Evolutionary conservation across 2,329 filamentous ascomycete genomes (phyloP).

Genomic region (Epichloe festucae): DNA sequence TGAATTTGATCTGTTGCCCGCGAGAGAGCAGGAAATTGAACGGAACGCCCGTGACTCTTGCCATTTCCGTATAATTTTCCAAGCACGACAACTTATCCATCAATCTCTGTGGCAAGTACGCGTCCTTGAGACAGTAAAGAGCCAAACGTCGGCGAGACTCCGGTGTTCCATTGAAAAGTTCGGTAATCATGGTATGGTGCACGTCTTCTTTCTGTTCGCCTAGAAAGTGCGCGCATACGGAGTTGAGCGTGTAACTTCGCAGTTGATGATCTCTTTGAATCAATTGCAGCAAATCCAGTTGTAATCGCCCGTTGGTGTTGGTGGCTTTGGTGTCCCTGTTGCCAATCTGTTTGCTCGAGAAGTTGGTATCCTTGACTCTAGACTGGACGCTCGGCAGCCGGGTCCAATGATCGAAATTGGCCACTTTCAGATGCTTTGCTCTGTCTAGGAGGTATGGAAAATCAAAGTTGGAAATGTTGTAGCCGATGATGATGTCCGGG

Average conservation of each 20-base stretch:
- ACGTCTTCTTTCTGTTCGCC: constrained; percentile 98
- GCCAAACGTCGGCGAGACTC: constrained; percentile 85
- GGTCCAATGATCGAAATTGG: constrained; percentile 76
- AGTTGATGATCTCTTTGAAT: constrained; percentile 91
- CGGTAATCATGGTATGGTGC: constrained; percentile 98
- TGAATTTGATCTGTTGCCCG: constrained; percentile 94
- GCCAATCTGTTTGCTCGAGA: constrained; percentile 97
- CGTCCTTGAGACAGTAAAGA: constrained; percentile 95
- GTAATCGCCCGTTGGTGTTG: constrained; percentile 86
- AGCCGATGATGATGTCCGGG: constrained; percentile 94
- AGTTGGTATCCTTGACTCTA: constrained; percentile 63
- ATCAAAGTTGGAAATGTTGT: constrained; percentile 98
- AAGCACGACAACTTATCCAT: constrained; percentile 98
- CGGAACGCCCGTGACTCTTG: constrained; percentile 93
- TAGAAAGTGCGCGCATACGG: constrained; percentile 86
- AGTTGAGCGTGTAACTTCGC: constrained; percentile 93
- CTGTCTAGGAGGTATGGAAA: constrained; percentile 90
- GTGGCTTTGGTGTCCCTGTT: constrained; percentile 89
- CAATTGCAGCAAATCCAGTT: constrained; percentile 87
- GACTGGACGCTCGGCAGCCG: constrained; percentile 61
- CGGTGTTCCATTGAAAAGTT: constrained; percentile 89
- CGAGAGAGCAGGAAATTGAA: constrained; percentile 89
- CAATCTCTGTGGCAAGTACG: constrained; percentile 81
- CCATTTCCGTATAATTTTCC: constrained; percentile 99
- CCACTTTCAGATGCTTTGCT: constrained; percentile 70